A percentile compares a stretch with the other conserved stretches of the same genome.
Evolutionary conservation across 306 rosid genomes (phyloP).

Genomic region (Astragalus glycyphyllos): DNA sequence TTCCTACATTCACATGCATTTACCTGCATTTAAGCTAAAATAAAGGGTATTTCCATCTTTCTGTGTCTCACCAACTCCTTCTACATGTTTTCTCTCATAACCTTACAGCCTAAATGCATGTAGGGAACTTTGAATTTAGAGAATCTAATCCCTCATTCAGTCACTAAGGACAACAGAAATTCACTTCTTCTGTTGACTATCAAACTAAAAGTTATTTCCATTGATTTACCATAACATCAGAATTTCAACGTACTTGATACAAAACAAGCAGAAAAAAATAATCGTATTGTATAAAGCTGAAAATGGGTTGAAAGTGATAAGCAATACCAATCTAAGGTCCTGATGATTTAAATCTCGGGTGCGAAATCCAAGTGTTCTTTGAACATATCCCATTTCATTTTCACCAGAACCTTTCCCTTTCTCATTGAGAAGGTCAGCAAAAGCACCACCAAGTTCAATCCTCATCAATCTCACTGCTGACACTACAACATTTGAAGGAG

Average conservation of each 20-base stretch:
- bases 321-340: conserved; percentile 94
- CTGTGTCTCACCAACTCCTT: too few relatives aligned
- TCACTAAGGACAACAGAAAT: background rate
- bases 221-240: background rate
- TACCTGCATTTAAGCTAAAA: too few relatives aligned
- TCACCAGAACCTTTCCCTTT: conserved; percentile 95
- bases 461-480: conserved; percentile 91
- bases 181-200: background rate
- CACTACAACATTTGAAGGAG: conserved; percentile 44
- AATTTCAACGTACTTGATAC: background rate
- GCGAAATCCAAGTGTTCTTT: conserved; percentile 85
- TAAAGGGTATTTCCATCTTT: too few relatives aligned
- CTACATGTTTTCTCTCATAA: too few relatives aligned
- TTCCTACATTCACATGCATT: too few relatives aligned
- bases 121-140: too few relatives aligned
- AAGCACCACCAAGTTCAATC: conserved; percentile 91
- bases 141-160: background rate
- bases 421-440: conserved; percentile 92
- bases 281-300: conserved; percentile 1
- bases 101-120: too few relatives aligned
- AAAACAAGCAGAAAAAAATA: background rate
- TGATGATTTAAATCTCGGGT: conserved; percentile 71
- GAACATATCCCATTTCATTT: conserved; percentile 89
- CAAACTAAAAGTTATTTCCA: background rate
- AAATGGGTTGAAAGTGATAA: conserved; percentile 43